Evolutionary conservation across 768 basidiomycete genomes (phyloP), one percentile per base, ranked within the genome.

Genomic region (Tylopilus balloui): DNA sequence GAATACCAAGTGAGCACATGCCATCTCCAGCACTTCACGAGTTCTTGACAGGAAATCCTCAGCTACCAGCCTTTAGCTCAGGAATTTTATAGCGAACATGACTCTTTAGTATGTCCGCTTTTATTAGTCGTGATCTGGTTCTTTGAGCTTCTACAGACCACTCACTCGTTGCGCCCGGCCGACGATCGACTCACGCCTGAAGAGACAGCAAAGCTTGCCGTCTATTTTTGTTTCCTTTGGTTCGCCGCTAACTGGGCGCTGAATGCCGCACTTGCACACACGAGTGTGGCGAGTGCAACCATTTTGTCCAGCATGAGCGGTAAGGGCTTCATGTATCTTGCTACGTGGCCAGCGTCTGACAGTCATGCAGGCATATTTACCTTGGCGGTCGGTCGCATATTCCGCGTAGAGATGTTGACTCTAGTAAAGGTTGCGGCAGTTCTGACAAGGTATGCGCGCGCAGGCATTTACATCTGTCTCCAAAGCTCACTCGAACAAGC

Each of bases 191-290:
- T 93, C 28, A 84, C 84, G 2, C 68, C 68, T 3, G 63, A 63
- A 38, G 84, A 96, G 69, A 98, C 96, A 0, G 83, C 84, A 7
- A 68, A 77, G 32, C 75, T 99, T 12, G 91, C 95, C 4, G 71
- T 80, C 6, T 68, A 76, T 43, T 98, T 97, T 68, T 92, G 87
- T 65, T 76, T 89, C 50, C 72, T 95, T 29, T 99, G 94, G 92
- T 96, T 99, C 60, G 73, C 83, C 31, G 95, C 95, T 12, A 98
- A 98, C 62, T 98, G 93, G 91, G 67, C 83, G 11, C 71, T 95
- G 25, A 96, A 94, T 63, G 85, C 84, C 1, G 76, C 88, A 17
- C 74, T 98, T 38, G 83, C 80, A 25, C 88, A 85, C 63, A 98
- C 95, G 2, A 92, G 85, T 59, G 94, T 97, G n/a, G 90, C 91